Evolutionary conservation across 257 asterid genomes (phyloP), one percentile per base, ranked within the genome.

Genomic region (Parsonsia alboflavescens): DNA sequence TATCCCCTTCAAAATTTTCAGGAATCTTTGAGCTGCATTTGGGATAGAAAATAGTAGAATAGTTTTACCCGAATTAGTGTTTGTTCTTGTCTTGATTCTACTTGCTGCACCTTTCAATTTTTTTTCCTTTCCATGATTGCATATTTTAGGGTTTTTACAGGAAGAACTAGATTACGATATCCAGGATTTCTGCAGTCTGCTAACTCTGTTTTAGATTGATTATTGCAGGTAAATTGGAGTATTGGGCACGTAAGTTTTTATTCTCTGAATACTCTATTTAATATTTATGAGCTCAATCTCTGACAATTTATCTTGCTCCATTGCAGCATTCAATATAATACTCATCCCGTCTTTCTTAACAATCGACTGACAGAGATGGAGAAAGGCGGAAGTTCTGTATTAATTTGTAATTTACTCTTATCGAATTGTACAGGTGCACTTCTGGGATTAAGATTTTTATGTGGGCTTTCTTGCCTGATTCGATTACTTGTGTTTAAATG

Each of bases 381-480:
- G 46, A 52, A 64, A 0, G 22, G 10, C n/a, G 30, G 2, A 61
- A 26, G 67, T 15, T 61, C 41, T 62, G 30, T 62, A 30, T 44
- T 62, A 30, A 30, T 8, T 15, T 26, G 24, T 52, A 52, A 52
- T 52, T 33, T 59, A 1, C 24, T 62, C 22, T 62, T 62, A 0
- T 17, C 41, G 61, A 46, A 50, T 24, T 70, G 41, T 68, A 39
- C 82, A 87, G 89, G 79, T 44, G 84, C 45, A 39, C 16, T 87
- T 50, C 17, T 85, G 49, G 80, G 36, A 58, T 68, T 80, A 45
- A 86, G 86, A 72, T 80, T 73, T 61, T 39, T 81, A 24, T 13
- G 72, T 61, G 90, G 90, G 22, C 16, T 89, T 41, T 33, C 85
- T 12, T 82, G 58, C 71, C 21, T 87, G 57, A 71, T 85, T 4